Percentiles rank a stretch among this genome's conserved stretches.
These are phyloP conservation scores for Styphnolobium japonicum DNA, from an alignment of 306 rosid species.

Conservation along the genomic window DNA sequence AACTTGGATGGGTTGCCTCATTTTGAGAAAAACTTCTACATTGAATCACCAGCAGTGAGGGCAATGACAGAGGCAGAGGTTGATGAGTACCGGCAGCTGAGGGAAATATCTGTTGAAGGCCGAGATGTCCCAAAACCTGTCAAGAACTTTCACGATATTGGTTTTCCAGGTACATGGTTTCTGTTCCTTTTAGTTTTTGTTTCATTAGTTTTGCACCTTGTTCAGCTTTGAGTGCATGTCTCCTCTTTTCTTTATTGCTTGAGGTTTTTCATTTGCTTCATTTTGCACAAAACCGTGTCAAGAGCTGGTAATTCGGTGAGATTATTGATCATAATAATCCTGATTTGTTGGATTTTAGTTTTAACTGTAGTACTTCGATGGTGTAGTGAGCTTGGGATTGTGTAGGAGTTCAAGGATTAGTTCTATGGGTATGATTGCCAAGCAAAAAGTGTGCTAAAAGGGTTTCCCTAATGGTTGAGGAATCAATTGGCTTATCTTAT, in stretches of 20 bases:
- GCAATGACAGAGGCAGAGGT: conserved; percentile 85
- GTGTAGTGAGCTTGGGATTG: not conserved
- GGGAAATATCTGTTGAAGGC: conserved; percentile 94
- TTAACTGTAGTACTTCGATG: not conserved
- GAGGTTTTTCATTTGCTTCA: not conserved
- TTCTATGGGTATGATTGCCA: not conserved
- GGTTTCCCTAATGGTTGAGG: not conserved
- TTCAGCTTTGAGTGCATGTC: not conserved
- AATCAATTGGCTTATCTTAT: not conserved
- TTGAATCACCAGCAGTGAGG: conserved; percentile 67
- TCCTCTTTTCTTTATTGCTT: not conserved
- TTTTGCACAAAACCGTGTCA: not conserved
- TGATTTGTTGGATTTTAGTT: not conserved
- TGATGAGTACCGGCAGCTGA: conserved; percentile 60
- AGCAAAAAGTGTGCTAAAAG: not conserved
- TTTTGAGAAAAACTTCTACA: conserved; percentile 91
- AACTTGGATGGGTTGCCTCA: conserved; percentile 93
- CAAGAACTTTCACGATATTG: conserved; percentile 67
- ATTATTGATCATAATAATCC: not conserved
- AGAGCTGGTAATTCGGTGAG: not conserved
- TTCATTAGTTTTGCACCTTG: not conserved
- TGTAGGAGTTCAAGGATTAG: not conserved
- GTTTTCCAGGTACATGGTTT: conserved; percentile 76
- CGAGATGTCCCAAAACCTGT: conserved; percentile 95
- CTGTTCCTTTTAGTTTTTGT: not conserved